Conservation (phyloP, 345 rosid genomes). For the Geranium brycei region DNA sequence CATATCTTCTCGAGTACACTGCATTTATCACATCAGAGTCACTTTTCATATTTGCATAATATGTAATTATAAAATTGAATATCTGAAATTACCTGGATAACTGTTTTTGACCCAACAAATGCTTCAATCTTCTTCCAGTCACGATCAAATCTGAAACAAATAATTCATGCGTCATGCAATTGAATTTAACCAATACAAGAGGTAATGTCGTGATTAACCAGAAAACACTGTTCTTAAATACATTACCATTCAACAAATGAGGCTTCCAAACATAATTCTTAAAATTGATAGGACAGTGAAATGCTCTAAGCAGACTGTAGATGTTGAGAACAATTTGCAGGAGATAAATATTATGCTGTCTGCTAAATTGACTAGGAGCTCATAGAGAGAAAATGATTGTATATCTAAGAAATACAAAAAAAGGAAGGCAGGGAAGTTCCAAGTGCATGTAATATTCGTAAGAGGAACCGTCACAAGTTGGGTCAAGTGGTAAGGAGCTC, state of each 20-base stretch:
- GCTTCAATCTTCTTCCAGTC: conserved; percentile 99
- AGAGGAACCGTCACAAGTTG: no score
- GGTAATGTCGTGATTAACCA: neutral
- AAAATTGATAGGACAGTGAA: neutral
- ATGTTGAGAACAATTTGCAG: no score
- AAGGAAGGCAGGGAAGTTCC: neutral
- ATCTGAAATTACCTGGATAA: conserved; percentile 54
- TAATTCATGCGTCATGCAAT: neutral
- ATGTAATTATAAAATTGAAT: no score
- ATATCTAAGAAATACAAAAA: no score
- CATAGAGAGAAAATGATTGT: no score
- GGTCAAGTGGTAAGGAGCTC: no score
- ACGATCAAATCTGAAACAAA: conserved; percentile 59
- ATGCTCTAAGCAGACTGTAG: neutral
- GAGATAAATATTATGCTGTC: no score
- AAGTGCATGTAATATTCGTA: no score
- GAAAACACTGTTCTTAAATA: neutral
- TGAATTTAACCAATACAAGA: neutral
- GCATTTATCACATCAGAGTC: neutral
- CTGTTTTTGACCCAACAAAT: conserved; percentile 85
- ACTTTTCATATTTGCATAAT: neutral
- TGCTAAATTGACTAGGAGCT: no score
- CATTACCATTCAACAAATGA: neutral
- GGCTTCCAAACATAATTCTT: neutral
- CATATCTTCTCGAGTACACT: neutral